A percentile compares a stretch with the other conserved stretches of the same genome.
These are phyloP conservation scores for Syncephalastrum sp. DNA, from an alignment of 371 early-diverging fungal genomes.

Conservation along the genomic window DNA sequence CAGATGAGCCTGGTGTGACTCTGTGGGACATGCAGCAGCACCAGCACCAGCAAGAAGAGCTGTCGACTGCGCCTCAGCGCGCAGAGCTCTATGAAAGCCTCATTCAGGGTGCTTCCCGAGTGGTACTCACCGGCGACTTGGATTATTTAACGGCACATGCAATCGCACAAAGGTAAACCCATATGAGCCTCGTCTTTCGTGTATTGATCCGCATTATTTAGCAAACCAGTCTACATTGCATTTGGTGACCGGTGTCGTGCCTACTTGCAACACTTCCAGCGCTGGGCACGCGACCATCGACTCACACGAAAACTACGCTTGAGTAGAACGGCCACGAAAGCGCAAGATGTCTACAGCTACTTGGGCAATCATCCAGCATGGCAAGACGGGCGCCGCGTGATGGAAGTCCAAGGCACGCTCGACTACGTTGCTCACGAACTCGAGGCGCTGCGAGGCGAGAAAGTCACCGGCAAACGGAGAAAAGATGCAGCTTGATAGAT, in stretches of 20 bases:
- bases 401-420: constrained; percentile 30
- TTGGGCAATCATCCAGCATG: constrained; percentile 35
- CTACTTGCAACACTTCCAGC: constrained; percentile 38
- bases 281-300: constrained; percentile 34
- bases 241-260: constrained; percentile 40
- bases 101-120: constrained; percentile 24
- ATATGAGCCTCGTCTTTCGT: neutral
- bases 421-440: constrained; percentile 27
- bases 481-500: neutral
- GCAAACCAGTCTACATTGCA: constrained; percentile 45
- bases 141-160: constrained; percentile 45
- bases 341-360: constrained; percentile 38
- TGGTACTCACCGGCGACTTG: constrained; percentile 42
- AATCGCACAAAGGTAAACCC: constrained; percentile 23
- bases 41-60: neutral
- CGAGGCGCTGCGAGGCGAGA: constrained; percentile 23
- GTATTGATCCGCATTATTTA: neutral
- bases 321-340: constrained; percentile 9
- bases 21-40: constrained; percentile 26
- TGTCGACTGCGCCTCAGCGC: constrained; percentile 10
- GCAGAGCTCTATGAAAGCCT: constrained; percentile 28
- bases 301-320: constrained; percentile 39
- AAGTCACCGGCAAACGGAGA: constrained; percentile 33
- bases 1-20: constrained; percentile 6
- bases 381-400: constrained; percentile 25